A percentile compares a stretch with the other conserved stretches of the same genome.
These are phyloP conservation scores for Thelonectria blattea DNA, from an alignment of 2,329 filamentous ascomycete species.

Conservation along the genomic window DNA sequence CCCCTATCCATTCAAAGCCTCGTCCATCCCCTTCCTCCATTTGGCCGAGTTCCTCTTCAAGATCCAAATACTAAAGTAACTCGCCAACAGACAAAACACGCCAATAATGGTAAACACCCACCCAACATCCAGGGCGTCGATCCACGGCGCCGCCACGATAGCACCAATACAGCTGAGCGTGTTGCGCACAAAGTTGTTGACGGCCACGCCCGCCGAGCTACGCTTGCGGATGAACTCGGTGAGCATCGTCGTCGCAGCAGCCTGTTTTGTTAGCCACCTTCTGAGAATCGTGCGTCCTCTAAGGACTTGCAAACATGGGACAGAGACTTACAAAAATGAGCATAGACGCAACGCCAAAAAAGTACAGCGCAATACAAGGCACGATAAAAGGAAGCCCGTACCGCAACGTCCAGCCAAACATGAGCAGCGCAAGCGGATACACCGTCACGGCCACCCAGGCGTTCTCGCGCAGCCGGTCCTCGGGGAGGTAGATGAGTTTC, in stretches of 20 bases:
- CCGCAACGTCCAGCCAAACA: conserved; percentile 78
- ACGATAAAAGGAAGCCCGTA: conserved; percentile 70
- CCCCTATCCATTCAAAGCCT: conserved; percentile 42
- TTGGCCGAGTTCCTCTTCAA: conserved; percentile 65
- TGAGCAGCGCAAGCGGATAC: conserved; percentile 73
- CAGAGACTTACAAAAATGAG: conserved; percentile 67
- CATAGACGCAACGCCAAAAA: conserved; percentile 81
- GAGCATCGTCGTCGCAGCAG: conserved; percentile 78
- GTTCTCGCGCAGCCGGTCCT: conserved; percentile 84
- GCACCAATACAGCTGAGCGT: conserved; percentile 76
- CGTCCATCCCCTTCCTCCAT: conserved; percentile 71
- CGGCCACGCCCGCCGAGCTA: conserved; percentile 74
- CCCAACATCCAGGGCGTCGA: conserved; percentile 73
- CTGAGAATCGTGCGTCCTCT: too few relatives aligned
- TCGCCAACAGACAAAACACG: conserved; percentile 61
- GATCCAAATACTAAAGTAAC: conserved; percentile 63
- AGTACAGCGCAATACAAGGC: conserved; percentile 69
- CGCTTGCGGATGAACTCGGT: conserved; percentile 81
- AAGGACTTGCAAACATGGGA: too few relatives aligned
- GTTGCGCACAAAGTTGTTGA: conserved; percentile 83
- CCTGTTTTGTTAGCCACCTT: conserved; percentile 31
- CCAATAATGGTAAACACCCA: conserved; percentile 72
- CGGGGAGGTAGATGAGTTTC: conserved; percentile 71
- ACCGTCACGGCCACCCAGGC: conserved; percentile 75
- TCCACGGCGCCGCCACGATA: conserved; percentile 73